Evolutionary conservation across 106 monocot genomes (phyloP).

Genomic region (Phalaenopsis equestris): DNA sequence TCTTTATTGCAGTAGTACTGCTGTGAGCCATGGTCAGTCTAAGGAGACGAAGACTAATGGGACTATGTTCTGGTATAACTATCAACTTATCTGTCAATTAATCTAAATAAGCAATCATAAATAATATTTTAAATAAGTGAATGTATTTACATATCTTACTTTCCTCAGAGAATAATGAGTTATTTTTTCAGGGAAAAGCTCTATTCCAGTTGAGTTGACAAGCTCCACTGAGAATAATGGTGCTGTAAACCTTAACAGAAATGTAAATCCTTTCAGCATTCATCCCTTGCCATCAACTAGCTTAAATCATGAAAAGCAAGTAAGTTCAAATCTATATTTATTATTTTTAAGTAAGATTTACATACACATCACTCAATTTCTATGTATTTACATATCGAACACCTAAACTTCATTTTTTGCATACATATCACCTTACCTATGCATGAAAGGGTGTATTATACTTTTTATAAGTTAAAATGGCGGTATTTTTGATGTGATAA

Average conservation of each 20-base stretch:
- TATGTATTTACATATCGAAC: too few species aligned
- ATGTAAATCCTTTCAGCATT: constrained; percentile 2
- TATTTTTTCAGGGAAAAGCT: background rate
- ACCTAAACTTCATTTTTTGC: too few species aligned
- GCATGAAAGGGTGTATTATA: too few species aligned
- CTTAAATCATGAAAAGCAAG: background rate
- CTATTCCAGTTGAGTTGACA: constrained; percentile 2
- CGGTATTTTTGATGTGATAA: too few species aligned
- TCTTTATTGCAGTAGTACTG: background rate
- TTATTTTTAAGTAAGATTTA: too few species aligned
- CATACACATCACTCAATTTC: too few species aligned
- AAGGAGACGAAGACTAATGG: background rate
- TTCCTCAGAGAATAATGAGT: background rate
- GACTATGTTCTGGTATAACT: background rate
- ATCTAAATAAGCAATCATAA: background rate
- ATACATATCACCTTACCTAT: too few species aligned
- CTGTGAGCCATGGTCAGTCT: background rate
- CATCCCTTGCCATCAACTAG: background rate
- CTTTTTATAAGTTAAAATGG: too few species aligned
- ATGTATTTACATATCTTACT: background rate
- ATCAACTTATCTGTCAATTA: background rate
- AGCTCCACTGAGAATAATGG: background rate
- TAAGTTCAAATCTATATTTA: background rate
- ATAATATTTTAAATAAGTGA: too few species aligned
- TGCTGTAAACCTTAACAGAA: background rate